Conservation (phyloP, 805 yeast species). For the Metschnikowia anglica region DNA sequence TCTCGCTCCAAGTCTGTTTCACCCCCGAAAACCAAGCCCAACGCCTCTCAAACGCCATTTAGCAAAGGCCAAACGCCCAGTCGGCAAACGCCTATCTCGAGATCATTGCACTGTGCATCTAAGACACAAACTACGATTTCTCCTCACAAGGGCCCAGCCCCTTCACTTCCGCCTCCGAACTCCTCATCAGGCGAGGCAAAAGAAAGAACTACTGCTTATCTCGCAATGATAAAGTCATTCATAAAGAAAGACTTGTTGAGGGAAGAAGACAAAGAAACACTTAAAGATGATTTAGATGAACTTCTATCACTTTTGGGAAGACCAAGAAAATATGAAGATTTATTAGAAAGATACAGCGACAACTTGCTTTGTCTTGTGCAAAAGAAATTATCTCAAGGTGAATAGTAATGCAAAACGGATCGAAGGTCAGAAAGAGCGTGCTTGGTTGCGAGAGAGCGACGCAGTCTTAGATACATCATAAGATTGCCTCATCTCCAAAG, state of each 20-base stretch:
- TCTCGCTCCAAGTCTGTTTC: constrained; percentile 12
- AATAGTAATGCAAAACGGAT: background rate
- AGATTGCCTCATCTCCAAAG: constrained; percentile 2
- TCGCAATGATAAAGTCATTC: constrained; percentile 17
- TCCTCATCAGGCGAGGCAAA: constrained; percentile 10
- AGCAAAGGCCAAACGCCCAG: background rate
- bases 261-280: constrained; percentile 19
- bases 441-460: too few relatives aligned
- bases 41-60: constrained; percentile 1
- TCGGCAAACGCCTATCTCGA: constrained; percentile 1
- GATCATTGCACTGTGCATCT: constrained; percentile 7
- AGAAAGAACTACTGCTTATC: constrained; percentile 17
- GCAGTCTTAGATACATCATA: background rate
- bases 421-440: background rate
- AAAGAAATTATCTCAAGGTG: constrained; percentile 19
- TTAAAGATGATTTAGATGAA: constrained; percentile 23
- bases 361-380: constrained; percentile 32
- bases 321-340: constrained; percentile 16
- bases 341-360: constrained; percentile 42
- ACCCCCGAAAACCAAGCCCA: constrained; percentile 18
- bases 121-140: constrained; percentile 1
- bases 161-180: constrained; percentile 9
- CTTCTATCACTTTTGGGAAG: constrained; percentile 20
- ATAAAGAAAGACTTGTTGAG: constrained; percentile 11
- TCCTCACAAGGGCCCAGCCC: constrained; percentile 2